phyloP scores from a whole-genome alignment of 1,284 basidiomycete genomes.

The Boletellus sp. region DNA sequence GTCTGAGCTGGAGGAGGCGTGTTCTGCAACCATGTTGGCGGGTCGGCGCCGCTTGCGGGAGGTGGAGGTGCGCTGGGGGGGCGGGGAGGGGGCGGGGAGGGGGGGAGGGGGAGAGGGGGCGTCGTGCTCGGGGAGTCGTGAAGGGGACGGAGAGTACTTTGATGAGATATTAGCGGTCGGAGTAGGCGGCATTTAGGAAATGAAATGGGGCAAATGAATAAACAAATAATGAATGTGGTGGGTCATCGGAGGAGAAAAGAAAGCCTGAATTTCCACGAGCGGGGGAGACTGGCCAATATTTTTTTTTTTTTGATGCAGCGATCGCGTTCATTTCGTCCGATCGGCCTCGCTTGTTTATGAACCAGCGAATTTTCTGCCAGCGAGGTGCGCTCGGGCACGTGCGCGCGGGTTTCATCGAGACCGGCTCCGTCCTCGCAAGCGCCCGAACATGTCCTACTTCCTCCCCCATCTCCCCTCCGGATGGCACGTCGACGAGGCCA shows the following conservation, averaged over 20 bases:
- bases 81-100: background rate
- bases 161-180: slow-evolving; percentile 24
- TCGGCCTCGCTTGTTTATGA: no score
- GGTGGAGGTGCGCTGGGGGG: background rate
- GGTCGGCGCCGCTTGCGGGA: slow-evolving; percentile 13
- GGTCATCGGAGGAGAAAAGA: no score
- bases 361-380: no score
- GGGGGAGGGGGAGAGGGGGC: background rate
- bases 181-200: slow-evolving; percentile 20
- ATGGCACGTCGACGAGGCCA: slow-evolving; percentile 97
- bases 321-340: background rate
- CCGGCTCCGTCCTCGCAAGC: background rate
- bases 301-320: background rate
- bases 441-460: slow-evolving; percentile 69
- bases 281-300: no score
- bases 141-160: slow-evolving; percentile 15
- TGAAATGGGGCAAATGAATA: slow-evolving; percentile 18
- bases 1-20: slow-evolving; percentile 29
- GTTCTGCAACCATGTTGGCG: slow-evolving; percentile 21
- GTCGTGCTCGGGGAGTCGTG: slow-evolving; percentile 26
- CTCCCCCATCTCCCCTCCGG: slow-evolving; percentile 90
- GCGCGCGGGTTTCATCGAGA: background rate
- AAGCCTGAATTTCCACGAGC: no score
- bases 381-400: no score
- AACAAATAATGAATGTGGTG: slow-evolving; percentile 24